A percentile compares a stretch with the other conserved stretches of the same genome.
Evolutionary conservation across 306 rosid genomes (phyloP).

Genomic region (Prunus campanulata): DNA sequence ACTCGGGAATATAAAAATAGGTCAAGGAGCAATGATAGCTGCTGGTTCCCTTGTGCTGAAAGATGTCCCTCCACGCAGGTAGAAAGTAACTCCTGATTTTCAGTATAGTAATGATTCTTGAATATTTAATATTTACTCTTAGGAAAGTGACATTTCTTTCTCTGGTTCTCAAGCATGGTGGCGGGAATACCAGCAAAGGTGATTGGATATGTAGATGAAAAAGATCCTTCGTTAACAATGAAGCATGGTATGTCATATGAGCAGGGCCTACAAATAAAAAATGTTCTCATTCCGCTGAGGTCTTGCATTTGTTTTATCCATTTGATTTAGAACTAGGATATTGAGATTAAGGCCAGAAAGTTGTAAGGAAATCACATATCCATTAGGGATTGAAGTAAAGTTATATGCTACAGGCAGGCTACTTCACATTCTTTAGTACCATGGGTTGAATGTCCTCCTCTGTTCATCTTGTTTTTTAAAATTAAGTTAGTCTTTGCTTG

Average conservation of each 20-base stretch:
- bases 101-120: not conserved
- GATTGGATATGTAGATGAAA: slow-evolving; percentile 63
- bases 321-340: not conserved
- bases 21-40: slow-evolving; percentile 85
- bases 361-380: not conserved
- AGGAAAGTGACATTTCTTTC: slow-evolving; percentile 12
- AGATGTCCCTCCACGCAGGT: slow-evolving; percentile 80
- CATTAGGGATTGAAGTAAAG: not conserved
- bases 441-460: not conserved
- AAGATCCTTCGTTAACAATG: slow-evolving; percentile 85
- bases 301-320: not conserved
- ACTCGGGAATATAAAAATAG: slow-evolving; percentile 85
- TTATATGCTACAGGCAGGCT: not conserved
- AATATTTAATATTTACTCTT: not conserved
- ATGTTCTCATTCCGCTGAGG: not conserved
- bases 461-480: not conserved
- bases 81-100: slow-evolving; percentile 8
- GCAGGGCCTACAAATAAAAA: slow-evolving; percentile 1
- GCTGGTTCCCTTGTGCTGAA: slow-evolving; percentile 87
- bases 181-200: slow-evolving; percentile 86
- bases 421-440: not conserved
- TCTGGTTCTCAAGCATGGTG: slow-evolving; percentile 56
- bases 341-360: not conserved
- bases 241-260: slow-evolving; percentile 72
- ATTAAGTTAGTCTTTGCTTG: not conserved